Percentiles rank a stretch among this genome's conserved stretches.
phyloP scores from a whole-genome alignment of 2,329 filamentous ascomycete species.

The Alternaria tenuissima region DNA sequence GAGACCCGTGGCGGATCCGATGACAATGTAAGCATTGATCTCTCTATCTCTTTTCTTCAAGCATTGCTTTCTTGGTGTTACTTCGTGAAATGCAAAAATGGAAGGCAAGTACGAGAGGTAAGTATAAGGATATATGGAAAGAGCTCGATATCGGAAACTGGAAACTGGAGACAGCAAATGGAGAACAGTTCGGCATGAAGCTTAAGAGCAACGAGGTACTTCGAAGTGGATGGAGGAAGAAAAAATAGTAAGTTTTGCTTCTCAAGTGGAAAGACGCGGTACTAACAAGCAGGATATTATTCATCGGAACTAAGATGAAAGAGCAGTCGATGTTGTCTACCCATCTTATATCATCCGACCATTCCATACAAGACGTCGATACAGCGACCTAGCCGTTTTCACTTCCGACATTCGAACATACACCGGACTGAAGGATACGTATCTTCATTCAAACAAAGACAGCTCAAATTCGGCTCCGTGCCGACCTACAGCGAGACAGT shows the following conservation, averaged over 20 bases:
- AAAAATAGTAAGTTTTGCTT: neutral
- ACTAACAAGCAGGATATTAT: neutral
- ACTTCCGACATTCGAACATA: neutral
- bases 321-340: neutral
- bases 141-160: neutral
- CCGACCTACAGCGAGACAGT: neutral
- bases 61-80: neutral
- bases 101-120: neutral
- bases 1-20: too few relatives aligned
- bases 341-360: neutral
- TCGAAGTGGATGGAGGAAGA: neutral
- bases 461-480: neutral
- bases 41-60: neutral
- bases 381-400: neutral
- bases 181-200: neutral
- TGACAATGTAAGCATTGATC: neutral
- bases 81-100: neutral
- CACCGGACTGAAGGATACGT: neutral
- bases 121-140: neutral
- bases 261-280: fast-evolving
- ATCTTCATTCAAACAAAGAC: neutral
- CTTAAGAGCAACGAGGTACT: neutral
- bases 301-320: neutral
- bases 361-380: neutral
- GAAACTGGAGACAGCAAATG: neutral